Conservation (phyloP, 1,139 yeast species). For the Williopsis jadinii region DNA sequence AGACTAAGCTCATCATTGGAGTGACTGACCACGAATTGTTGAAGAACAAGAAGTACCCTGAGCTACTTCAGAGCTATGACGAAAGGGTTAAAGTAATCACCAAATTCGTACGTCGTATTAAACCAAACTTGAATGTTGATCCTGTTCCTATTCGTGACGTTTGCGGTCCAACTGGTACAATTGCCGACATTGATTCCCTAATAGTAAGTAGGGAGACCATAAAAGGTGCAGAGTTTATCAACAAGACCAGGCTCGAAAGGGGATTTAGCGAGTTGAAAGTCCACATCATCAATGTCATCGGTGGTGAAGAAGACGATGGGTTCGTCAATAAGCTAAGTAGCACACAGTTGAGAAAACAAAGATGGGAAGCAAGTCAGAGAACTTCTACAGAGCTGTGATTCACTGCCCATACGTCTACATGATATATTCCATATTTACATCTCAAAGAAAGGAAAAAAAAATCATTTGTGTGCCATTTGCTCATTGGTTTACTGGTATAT, state of each 20-base stretch:
- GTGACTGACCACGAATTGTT: slow-evolving; percentile 76
- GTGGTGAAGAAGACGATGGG: slow-evolving; percentile 48
- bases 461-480: too few species aligned
- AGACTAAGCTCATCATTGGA: slow-evolving; percentile 59
- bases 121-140: slow-evolving; percentile 36
- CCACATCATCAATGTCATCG: slow-evolving; percentile 63
- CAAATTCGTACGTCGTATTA: slow-evolving; percentile 40
- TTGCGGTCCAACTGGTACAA: slow-evolving; percentile 91
- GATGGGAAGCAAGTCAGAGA: slow-evolving; percentile 9
- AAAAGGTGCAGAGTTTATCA: slow-evolving; percentile 68
- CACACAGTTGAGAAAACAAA: slow-evolving; percentile 38
- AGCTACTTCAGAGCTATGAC: slow-evolving; percentile 54
- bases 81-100: slow-evolving; percentile 41
- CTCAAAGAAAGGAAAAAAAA: too few species aligned
- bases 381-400: too few species aligned
- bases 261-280: slow-evolving; percentile 50
- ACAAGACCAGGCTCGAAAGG: slow-evolving; percentile 50
- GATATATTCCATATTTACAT: too few species aligned
- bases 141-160: slow-evolving; percentile 68
- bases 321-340: slow-evolving; percentile 81
- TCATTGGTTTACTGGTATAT: too few species aligned
- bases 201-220: slow-evolving; percentile 77
- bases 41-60: slow-evolving; percentile 65
- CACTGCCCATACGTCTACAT: too few species aligned
- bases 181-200: slow-evolving; percentile 67